A percentile compares a stretch with the other conserved stretches of the same genome.
Evolutionary conservation across 768 basidiomycete genomes (phyloP).

Genomic region (Tylopilus balloui): DNA sequence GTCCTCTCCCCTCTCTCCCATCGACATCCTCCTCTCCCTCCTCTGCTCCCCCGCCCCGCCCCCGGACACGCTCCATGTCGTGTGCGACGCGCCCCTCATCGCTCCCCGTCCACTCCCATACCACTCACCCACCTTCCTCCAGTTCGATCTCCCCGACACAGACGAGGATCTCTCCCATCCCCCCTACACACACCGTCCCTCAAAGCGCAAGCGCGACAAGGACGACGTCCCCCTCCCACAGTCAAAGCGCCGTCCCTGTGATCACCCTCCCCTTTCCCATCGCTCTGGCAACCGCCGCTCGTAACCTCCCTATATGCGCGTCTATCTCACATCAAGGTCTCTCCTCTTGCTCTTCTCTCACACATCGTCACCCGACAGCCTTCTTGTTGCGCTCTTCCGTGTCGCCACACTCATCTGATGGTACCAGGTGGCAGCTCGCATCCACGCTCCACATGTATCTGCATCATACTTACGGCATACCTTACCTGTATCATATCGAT

Average conservation of each 20-base stretch:
- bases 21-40: constrained; percentile 28
- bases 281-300: constrained; percentile 20
- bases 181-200: constrained; percentile 53
- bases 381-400: constrained; percentile 8
- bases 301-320: constrained; percentile 8
- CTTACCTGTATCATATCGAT: constrained; percentile 23
- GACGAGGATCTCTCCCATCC: constrained; percentile 69
- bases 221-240: constrained; percentile 14
- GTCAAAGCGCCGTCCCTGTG: constrained; percentile 26
- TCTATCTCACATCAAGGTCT: constrained; percentile 8
- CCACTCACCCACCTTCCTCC: constrained; percentile 64
- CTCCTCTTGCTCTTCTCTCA: constrained; percentile 8
- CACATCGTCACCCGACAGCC: constrained; percentile 9
- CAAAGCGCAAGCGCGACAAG: constrained; percentile 49
- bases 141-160: constrained; percentile 62
- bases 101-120: constrained; percentile 67
- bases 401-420: constrained; percentile 7
- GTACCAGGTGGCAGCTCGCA: constrained; percentile 6
- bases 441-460: constrained; percentile 24
- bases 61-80: constrained; percentile 40
- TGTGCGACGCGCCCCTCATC: constrained; percentile 64
- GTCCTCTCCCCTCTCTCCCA: constrained; percentile 15
- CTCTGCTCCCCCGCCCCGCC: constrained; percentile 23
- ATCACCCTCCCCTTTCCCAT: constrained; percentile 6
- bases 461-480: constrained; percentile 25